Conservation (phyloP, 352 stramenopile species). For the Pythium dissimile region DNA sequence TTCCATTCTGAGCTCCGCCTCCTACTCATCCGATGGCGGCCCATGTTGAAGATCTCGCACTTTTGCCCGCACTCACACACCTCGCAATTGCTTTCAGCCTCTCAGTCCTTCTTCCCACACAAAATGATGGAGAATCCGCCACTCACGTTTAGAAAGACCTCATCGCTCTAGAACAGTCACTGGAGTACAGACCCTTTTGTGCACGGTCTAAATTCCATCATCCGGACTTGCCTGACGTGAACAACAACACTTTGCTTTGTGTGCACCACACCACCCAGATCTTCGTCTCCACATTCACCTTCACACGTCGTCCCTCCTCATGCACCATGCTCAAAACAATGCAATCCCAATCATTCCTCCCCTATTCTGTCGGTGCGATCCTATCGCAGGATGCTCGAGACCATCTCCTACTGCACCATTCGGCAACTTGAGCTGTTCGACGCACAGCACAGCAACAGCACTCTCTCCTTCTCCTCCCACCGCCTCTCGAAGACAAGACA, state of each 20-base stretch:
- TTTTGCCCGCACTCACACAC: not conserved
- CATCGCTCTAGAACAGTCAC: no score
- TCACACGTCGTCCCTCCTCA: constrained; percentile 1
- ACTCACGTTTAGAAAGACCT: no score
- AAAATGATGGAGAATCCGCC: not conserved
- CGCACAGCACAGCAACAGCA: no score
- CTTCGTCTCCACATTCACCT: not conserved
- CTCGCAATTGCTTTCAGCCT: constrained; percentile 4
- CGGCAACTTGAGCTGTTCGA: constrained; percentile 10
- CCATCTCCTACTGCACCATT: constrained; percentile 1
- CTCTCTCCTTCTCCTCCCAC: not conserved
- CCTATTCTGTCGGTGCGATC: constrained; percentile 1
- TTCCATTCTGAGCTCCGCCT: not conserved
- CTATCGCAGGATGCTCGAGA: no score
- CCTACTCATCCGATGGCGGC: no score
- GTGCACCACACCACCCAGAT: not conserved
- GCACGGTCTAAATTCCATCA: not conserved
- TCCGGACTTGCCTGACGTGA: constrained; percentile 1
- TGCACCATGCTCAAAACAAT: not conserved
- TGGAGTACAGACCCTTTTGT: no score
- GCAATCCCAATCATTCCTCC: constrained; percentile 9
- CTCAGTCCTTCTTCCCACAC: not conserved
- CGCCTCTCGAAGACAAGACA: no score
- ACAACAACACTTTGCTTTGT: not conserved
- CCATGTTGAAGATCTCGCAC: not conserved